Evolutionary conservation across 148 eudicot genomes (phyloP).

Genomic region (Camellia japonica): DNA sequence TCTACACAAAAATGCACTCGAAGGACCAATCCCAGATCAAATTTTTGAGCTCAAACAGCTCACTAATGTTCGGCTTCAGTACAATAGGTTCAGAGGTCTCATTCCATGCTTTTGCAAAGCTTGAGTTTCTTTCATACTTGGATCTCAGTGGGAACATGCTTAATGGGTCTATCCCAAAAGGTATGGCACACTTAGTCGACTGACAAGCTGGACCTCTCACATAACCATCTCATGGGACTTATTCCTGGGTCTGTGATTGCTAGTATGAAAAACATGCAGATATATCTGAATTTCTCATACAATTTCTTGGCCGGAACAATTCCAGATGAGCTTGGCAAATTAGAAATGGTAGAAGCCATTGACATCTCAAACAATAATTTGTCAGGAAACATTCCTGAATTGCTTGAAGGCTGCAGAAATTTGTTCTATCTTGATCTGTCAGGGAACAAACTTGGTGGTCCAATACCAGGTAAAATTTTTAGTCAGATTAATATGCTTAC

Average conservation of each 20-base stretch:
- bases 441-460: conserved; percentile 53
- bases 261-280: conserved; percentile 57
- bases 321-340: conserved; percentile 60
- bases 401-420: conserved; percentile 62
- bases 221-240: conserved; percentile 57
- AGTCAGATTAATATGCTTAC: conserved; percentile 32
- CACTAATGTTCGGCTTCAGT: conserved; percentile 38
- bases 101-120: conserved; percentile 54
- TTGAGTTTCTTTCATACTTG: conserved; percentile 55
- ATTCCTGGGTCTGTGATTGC: conserved; percentile 53
- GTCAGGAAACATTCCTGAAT: conserved; percentile 58
- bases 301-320: conserved; percentile 52
- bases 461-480: conserved; percentile 37
- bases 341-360: conserved; percentile 76
- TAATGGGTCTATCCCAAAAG: conserved; percentile 51
- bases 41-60: conserved; percentile 56
- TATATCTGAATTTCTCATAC: conserved; percentile 57
- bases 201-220: conserved; percentile 64
- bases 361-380: conserved; percentile 74
- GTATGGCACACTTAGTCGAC: conserved; percentile 44
- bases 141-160: conserved; percentile 71
- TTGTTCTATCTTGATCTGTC: conserved; percentile 66
- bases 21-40: conserved; percentile 62
- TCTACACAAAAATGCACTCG: conserved; percentile 45
- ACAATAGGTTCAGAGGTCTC: conserved; percentile 47